Conservation (phyloP, 169 alveolate genomes). For the Eimeria falciformis region DNA sequence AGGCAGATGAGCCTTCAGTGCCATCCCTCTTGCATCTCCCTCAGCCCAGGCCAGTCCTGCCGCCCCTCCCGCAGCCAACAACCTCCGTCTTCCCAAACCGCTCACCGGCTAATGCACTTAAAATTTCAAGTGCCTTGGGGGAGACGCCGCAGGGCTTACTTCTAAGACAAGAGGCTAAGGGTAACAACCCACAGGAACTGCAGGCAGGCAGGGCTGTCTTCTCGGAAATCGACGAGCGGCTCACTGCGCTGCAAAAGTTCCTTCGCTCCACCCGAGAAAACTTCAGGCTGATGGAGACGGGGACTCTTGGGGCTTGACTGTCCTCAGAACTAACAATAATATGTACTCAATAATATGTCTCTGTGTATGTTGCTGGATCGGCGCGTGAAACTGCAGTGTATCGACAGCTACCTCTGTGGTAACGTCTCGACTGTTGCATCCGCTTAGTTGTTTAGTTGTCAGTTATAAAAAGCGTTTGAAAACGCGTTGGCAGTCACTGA, state of each 20-base stretch:
- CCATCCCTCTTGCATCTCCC: slow-evolving; percentile 6
- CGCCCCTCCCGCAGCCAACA: not conserved
- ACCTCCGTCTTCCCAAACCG: too few species aligned
- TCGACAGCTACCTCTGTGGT: too few species aligned
- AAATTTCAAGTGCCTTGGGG: too few species aligned
- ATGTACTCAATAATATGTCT: not conserved
- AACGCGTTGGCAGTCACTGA: too few species aligned
- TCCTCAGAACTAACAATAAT: too few species aligned
- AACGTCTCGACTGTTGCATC: too few species aligned
- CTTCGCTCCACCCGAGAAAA: slow-evolving; percentile 41
- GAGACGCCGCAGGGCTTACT: too few species aligned
- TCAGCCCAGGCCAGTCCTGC: not conserved
- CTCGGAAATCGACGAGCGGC: slow-evolving; percentile 36
- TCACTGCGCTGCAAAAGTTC: slow-evolving; percentile 27
- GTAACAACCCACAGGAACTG: not conserved
- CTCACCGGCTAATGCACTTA: too few species aligned
- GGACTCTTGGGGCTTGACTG: slow-evolving; percentile 11
- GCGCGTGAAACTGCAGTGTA: too few species aligned
- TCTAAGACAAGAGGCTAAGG: too few species aligned
- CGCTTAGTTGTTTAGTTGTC: too few species aligned
- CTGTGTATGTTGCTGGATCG: not conserved
- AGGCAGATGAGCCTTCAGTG: slow-evolving; percentile 1
- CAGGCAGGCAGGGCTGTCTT: slow-evolving; percentile 32
- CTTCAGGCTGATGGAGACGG: slow-evolving; percentile 37
- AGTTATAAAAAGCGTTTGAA: too few species aligned